Evolutionary conservation across 768 basidiomycete genomes (phyloP).

Genomic region (Strobilomyces dryophilus): DNA sequence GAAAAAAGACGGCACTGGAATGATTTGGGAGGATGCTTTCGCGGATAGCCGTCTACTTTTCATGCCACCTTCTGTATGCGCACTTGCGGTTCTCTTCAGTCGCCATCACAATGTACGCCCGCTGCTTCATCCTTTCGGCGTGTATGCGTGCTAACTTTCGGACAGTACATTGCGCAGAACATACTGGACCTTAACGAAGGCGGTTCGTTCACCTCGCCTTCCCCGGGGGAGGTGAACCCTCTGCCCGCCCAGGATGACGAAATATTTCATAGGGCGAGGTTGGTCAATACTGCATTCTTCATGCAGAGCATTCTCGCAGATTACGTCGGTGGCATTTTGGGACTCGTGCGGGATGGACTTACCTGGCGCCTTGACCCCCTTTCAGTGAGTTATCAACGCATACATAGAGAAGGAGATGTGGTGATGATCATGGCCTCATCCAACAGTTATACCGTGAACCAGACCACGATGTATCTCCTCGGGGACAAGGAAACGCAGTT

Average conservation of each 20-base stretch:
- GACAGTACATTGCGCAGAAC: slow-evolving; percentile 65
- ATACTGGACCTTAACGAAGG: slow-evolving; percentile 67
- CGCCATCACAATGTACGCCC: slow-evolving; percentile 69
- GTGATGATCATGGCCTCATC: neutral
- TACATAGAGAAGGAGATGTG: neutral
- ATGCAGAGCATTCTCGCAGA: slow-evolving; percentile 67
- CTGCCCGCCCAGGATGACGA: slow-evolving; percentile 62
- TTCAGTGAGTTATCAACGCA: slow-evolving; percentile 34
- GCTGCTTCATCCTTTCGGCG: neutral
- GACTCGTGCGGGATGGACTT: slow-evolving; percentile 58
- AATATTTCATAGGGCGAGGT: slow-evolving; percentile 67
- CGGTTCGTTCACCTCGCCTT: slow-evolving; percentile 36
- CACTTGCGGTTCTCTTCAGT: slow-evolving; percentile 62
- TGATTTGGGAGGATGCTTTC: slow-evolving; percentile 64
- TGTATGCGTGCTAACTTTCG: slow-evolving; percentile 4
- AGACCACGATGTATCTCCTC: slow-evolving; percentile 50
- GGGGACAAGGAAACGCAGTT: slow-evolving; percentile 71
- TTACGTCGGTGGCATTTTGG: slow-evolving; percentile 73
- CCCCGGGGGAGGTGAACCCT: slow-evolving; percentile 14
- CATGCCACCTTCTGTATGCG: slow-evolving; percentile 71
- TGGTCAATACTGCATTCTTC: slow-evolving; percentile 71
- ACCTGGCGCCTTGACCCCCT: slow-evolving; percentile 70
- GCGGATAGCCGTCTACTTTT: slow-evolving; percentile 60
- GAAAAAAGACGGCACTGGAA: slow-evolving; percentile 61
- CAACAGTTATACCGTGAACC: slow-evolving; percentile 46